A percentile compares a stretch with the other conserved stretches of the same genome.
phyloP scores from a whole-genome alignment of 148 eudicot genomes.

The Oxyria digyna region DNA sequence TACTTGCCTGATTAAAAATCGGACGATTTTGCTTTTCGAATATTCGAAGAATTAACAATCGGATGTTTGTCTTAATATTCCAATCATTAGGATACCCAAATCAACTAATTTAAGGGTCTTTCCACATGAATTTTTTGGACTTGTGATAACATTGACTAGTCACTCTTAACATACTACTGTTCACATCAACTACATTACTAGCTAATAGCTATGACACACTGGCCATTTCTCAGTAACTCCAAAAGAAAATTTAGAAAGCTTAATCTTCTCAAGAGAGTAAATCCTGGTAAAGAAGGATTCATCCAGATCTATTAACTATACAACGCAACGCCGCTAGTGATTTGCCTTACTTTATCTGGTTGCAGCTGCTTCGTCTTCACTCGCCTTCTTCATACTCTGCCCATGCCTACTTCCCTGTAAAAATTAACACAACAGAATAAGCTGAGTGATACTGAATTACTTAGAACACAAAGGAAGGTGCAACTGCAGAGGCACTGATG shows the following conservation, averaged over 20 bases:
- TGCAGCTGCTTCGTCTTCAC: conserved; percentile 34
- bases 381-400: conserved; percentile 26
- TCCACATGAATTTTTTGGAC: no score
- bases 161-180: neutral
- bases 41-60: no score
- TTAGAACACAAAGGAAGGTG: no score
- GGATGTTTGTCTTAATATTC: no score
- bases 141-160: neutral
- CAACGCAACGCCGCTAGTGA: neutral
- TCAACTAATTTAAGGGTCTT: no score
- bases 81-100: no score
- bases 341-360: conserved; percentile 8
- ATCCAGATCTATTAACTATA: neutral
- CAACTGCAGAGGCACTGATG: no score
- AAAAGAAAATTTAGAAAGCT: neutral
- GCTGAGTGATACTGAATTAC: neutral
- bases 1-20: no score
- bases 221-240: neutral
- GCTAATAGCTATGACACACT: neutral
- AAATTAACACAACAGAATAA: conserved; percentile 8
- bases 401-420: conserved; percentile 47
- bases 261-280: neutral
- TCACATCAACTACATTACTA: neutral
- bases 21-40: no score
- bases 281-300: neutral